Base-by-base conservation (phyloP, 768 basidiomycete genomes). In the Boletus subcaerulescens region DNA sequence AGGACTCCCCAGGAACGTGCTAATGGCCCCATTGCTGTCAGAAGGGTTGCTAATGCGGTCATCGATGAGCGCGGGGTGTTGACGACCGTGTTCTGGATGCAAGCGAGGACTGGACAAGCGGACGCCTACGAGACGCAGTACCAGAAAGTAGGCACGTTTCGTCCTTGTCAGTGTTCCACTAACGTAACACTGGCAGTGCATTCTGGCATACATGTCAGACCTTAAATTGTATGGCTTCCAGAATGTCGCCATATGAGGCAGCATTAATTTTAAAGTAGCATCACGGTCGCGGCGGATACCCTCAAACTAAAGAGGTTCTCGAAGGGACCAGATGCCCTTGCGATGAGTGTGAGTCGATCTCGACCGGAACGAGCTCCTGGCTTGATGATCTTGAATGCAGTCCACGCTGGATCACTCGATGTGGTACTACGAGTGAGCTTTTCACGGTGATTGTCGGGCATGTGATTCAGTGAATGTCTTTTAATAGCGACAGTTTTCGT, bases 351-450 rank as follows among this genome's bases (percentile, higher is more conserved):
- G 64, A 65, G 84, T 72, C 39, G 38, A 41, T 55, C 44, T 43
- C 17, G 14, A 36, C 45, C 15, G 26, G 41, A 31, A 29, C 35
- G 31, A 43, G 38, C 29, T 57, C 42, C 41, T 24, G 18, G 40
- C 24, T 53, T 62, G 47, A 67, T 42, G 48, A 31, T 41, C 29
- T 42, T 7, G 36, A 29, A 32, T 48, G 10, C 53, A 59, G 58
- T 87, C 87, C 17, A 84, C 85, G 3, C 70, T 92, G 39, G 89
- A 92, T 69, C 91, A 93, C 71, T 77, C 86, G 35, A 84, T 93
- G 54, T 87, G 80, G 75, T 93, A 85, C 68, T 93, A 91, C 61
- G 77, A 80, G 89, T 88, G 66, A 65, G 81, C 62, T 15, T 33
- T 32, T 12, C 50, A 18, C 33, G 39, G 15, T 11, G 48, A 5